Conservation (phyloP, 352 stramenopile species). For the Stephanocyclus meneghinianus region DNA sequence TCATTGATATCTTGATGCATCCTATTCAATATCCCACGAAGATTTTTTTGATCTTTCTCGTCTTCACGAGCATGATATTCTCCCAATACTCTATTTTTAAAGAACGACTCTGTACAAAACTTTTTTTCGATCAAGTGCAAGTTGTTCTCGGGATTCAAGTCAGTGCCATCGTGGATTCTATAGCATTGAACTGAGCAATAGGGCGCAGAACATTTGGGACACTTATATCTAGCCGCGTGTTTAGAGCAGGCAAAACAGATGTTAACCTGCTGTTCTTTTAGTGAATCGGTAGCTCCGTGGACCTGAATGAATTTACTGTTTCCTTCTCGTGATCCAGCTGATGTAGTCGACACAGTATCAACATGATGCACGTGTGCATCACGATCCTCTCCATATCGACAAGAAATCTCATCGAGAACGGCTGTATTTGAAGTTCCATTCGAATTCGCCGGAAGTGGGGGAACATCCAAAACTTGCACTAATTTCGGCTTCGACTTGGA, state of each 20-base stretch:
- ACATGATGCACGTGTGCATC: too few relatives aligned
- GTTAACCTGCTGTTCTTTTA: neutral
- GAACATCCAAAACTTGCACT: constrained; percentile 5
- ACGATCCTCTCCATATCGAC: too few relatives aligned
- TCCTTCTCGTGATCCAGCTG: neutral
- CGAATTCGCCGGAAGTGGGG: neutral
- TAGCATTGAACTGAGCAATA: constrained; percentile 69
- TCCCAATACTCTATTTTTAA: constrained; percentile 50
- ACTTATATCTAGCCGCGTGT: constrained; percentile 60
- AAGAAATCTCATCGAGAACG: neutral
- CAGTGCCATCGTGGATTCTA: constrained; percentile 37
- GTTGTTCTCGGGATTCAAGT: neutral
- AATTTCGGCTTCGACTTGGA: neutral
- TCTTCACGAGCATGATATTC: constrained; percentile 5
- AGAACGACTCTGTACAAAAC: constrained; percentile 65
- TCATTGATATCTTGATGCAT: constrained; percentile 50
- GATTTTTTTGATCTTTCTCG: constrained; percentile 9
- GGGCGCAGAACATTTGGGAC: constrained; percentile 52
- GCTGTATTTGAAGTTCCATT: neutral
- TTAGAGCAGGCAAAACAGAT: constrained; percentile 48
- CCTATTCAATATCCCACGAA: constrained; percentile 29
- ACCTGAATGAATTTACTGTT: neutral
- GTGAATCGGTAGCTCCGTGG: neutral
- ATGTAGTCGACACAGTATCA: too few relatives aligned
- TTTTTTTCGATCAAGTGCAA: neutral